A percentile compares a stretch with the other conserved stretches of the same genome.
Evolutionary conservation across 768 basidiomycete genomes (phyloP).

Genomic region (Calocybe cyanea): DNA sequence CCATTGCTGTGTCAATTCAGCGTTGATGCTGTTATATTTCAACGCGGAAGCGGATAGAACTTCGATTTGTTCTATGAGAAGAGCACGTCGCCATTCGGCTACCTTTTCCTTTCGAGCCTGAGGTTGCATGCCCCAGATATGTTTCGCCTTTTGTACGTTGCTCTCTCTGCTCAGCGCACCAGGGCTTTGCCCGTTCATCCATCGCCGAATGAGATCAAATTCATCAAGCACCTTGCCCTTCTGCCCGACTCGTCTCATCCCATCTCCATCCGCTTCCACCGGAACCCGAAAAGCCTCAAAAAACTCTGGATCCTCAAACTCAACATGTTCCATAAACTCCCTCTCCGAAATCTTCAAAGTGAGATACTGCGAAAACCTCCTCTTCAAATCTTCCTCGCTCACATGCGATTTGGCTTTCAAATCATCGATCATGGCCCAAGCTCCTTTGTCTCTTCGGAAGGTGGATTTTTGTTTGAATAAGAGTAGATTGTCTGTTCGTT

Average conservation of each 20-base stretch:
- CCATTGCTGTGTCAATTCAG: too few relatives aligned
- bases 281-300: neutral
- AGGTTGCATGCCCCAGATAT: constrained; percentile 9
- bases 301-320: neutral
- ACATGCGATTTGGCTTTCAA: constrained; percentile 23
- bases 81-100: neutral
- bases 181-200: constrained; percentile 1
- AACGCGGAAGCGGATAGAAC: too few relatives aligned
- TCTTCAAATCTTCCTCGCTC: neutral
- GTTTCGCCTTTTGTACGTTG: neutral
- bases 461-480: constrained; percentile 35
- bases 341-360: neutral
- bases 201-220: constrained; percentile 3
- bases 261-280: neutral
- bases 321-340: neutral
- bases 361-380: neutral
- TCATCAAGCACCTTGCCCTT: constrained; percentile 1
- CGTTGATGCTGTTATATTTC: too few relatives aligned
- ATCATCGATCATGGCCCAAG: constrained; percentile 40
- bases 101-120: constrained; percentile 1
- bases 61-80: constrained; percentile 6
- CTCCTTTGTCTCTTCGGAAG: constrained; percentile 23
- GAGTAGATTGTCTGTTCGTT: constrained; percentile 40
- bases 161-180: constrained; percentile 1
- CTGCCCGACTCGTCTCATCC: neutral